Evolutionary conservation across 352 stramenopile species (phyloP), one percentile per base, ranked within the genome.

Genomic region (Phytopythium mirpurense): DNA sequence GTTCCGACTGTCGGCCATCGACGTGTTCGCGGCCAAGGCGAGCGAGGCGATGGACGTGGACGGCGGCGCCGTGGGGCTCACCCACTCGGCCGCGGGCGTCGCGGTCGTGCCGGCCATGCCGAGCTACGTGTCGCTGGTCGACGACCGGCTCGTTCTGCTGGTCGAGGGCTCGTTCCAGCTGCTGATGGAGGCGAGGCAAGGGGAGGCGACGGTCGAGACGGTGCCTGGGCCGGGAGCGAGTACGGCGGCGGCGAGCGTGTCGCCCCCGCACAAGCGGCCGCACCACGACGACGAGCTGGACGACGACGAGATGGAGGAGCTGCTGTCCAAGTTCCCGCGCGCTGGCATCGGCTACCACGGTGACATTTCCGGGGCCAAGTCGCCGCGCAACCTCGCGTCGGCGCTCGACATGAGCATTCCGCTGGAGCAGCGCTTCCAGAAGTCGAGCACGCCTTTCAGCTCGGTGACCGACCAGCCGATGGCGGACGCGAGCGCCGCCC

Each of bases 271-370:
- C 59, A 89, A 89, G 50, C 75, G 79, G 27, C 67, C 60, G 26
- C 75, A 88, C 35, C 61, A 72, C 5, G 74, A 86, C 16, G 72
- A 78, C 0, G 70, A 74, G 12, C 35, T 86, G 32, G 64, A 85
- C 2, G 73, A 85, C 9, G 67, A 74, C 35, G 74, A 86, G 26
- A 72, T 88, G 37, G 63, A 70, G n/a, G 65, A 75, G 29, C 44
- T 88, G 48, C 54, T 90, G 18, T 67, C 76, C 8, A 89, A 86
- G 60, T 48, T 87, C 8, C 83, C 83, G 16, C 78, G 83, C 40
- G 72, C 80, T 41, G 83, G 83, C 7, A 88, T 93, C 35, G 83
- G 83, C 51, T 93, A 87, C 51, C 76, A 89, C 35, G 80, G 83
- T 21, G 78, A 90, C 15, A 68, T 88, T 27, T 72, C 65, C 4